Conservation (phyloP, 2,329 filamentous ascomycete species). For the Neofusicoccum cordaticola region DNA sequence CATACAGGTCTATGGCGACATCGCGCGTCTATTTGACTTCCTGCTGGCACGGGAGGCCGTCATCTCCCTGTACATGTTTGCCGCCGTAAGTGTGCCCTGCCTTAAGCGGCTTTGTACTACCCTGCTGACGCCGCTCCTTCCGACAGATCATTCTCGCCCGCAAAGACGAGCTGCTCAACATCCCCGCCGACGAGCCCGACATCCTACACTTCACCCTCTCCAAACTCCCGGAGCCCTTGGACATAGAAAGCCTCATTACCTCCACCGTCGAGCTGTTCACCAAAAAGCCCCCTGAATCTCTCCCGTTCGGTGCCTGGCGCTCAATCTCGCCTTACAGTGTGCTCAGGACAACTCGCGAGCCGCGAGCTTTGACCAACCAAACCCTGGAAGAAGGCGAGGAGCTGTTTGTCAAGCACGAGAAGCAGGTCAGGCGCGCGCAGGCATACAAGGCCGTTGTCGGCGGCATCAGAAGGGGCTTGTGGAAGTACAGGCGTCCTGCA, state of each 20-base stretch:
- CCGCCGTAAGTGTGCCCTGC: conserved; percentile 46
- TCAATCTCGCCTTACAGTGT: conserved; percentile 73
- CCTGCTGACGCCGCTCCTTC: neutral
- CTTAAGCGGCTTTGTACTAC: neutral
- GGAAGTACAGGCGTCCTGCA: conserved; percentile 65
- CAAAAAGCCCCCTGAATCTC: conserved; percentile 66
- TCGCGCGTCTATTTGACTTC: conserved; percentile 88
- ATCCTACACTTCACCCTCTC: conserved; percentile 84
- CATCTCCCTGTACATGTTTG: conserved; percentile 83
- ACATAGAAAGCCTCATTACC: conserved; percentile 74
- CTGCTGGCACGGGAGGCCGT: conserved; percentile 84
- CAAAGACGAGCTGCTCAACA: conserved; percentile 78
- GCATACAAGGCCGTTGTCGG: conserved; percentile 49
- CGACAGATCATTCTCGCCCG: conserved; percentile 72
- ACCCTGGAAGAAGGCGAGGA: conserved; percentile 63
- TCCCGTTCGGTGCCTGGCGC: conserved; percentile 65
- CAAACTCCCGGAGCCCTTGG: conserved; percentile 77
- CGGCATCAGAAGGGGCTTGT: conserved; percentile 43
- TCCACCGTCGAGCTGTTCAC: conserved; percentile 63
- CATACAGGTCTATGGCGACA: conserved; percentile 83
- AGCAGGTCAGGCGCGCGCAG: conserved; percentile 68
- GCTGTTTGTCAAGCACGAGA: conserved; percentile 69
- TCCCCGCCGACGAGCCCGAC: conserved; percentile 79
- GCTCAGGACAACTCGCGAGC: conserved; percentile 73
- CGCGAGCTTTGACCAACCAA: conserved; percentile 51